phyloP scores from a whole-genome alignment of 1,284 basidiomycete genomes.

The Tilletia indica region DNA sequence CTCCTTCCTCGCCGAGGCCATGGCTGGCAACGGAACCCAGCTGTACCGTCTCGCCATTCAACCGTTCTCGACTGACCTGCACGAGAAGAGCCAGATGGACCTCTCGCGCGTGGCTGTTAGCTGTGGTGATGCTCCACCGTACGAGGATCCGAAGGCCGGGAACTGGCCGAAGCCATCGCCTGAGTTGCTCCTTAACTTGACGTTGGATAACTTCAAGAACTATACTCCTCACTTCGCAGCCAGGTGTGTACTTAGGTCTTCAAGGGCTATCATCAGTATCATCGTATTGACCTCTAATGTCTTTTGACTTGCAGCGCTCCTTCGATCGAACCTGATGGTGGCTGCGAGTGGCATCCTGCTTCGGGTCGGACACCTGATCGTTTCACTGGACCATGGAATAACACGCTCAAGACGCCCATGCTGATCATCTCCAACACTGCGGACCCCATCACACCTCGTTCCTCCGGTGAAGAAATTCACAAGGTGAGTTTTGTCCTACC shows the following conservation, averaged over 20 bases:
- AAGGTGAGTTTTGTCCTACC: not conserved
- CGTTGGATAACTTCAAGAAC: not conserved
- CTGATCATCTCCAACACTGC: conserved; percentile 32
- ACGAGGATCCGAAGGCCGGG: conserved; percentile 10
- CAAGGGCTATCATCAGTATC: not conserved
- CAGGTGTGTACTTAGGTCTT: not conserved
- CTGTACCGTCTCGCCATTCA: conserved; percentile 22
- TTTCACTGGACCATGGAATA: conserved; percentile 26
- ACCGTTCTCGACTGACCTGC: not conserved
- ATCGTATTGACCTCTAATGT: not conserved
- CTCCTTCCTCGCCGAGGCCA: conserved; percentile 28
- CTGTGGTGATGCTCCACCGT: conserved; percentile 27
- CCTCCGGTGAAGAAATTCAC: conserved; percentile 24
- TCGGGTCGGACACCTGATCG: not conserved
- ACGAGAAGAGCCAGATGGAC: conserved; percentile 20
- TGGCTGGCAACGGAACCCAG: conserved; percentile 42
- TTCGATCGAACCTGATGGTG: conserved; percentile 5
- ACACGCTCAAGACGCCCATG: conserved; percentile 24
- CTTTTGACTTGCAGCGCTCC: not conserved
- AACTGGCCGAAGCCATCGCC: conserved; percentile 10
- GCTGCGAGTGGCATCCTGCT: conserved; percentile 6
- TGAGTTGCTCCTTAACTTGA: not conserved
- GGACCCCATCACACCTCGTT: conserved; percentile 30
- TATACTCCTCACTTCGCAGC: not conserved
- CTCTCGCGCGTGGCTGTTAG: conserved; percentile 27